A percentile compares a stretch with the other conserved stretches of the same genome.
Evolutionary conservation across 1,284 basidiomycete genomes (phyloP).

Genomic region (Rhodotorula mucilaginosa): DNA sequence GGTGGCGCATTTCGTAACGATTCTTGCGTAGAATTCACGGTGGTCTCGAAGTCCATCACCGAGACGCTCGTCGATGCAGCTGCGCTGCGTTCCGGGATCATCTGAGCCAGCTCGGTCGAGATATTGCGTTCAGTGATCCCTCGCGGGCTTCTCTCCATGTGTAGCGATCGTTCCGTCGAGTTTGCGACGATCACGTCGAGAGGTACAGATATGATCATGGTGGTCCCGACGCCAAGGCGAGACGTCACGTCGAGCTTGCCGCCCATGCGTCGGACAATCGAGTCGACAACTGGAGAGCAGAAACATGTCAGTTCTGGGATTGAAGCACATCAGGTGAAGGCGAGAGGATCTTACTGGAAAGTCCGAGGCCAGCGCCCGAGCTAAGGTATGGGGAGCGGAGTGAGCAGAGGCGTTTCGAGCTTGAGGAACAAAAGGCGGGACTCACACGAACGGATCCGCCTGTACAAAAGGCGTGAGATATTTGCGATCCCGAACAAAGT

Average conservation of each 20-base stretch:
- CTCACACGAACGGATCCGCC: constrained; percentile 14
- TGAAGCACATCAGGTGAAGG: background rate
- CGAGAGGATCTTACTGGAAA: constrained; percentile 3
- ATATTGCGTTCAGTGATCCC: constrained; percentile 46
- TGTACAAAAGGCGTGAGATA: constrained; percentile 21
- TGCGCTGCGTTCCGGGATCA: no score
- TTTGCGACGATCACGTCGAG: constrained; percentile 13
- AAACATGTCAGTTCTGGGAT: no score
- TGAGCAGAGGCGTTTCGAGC: background rate
- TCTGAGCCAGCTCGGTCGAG: constrained; percentile 23
- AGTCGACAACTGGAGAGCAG: constrained; percentile 16
- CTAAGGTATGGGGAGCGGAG: background rate
- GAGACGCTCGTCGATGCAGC: background rate
- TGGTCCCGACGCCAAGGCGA: constrained; percentile 18
- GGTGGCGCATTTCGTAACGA: background rate
- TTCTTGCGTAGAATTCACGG: background rate
- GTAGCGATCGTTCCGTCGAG: background rate
- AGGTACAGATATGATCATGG: constrained; percentile 24
- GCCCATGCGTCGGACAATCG: constrained; percentile 29
- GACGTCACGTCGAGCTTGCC: constrained; percentile 30
- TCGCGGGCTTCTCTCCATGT: no score
- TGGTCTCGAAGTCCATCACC: constrained; percentile 5
- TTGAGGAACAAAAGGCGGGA: background rate
- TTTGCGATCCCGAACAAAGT: constrained; percentile 12
- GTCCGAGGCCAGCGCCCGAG: constrained; percentile 4